phyloP scores from a whole-genome alignment of 2,329 filamentous ascomycete species.

The Amesomyces nigricolor region DNA sequence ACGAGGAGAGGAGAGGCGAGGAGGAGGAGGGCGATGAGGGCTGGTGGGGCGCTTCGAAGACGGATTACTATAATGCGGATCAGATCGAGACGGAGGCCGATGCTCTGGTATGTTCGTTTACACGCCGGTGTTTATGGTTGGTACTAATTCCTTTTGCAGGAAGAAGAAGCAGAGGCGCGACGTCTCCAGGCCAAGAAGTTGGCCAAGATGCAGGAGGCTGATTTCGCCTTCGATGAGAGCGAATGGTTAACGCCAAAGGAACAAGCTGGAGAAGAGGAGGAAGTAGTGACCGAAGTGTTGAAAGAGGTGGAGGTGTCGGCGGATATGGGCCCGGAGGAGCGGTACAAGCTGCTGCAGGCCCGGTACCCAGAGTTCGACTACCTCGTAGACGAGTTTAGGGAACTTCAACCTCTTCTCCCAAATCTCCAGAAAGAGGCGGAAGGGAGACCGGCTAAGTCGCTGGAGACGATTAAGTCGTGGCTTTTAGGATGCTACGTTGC shows the following conservation, averaged over 20 bases:
- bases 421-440: conserved; percentile 54
- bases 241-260: conserved; percentile 67
- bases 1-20: conserved; percentile 43
- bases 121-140: neutral
- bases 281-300: conserved; percentile 78
- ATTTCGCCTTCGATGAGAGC: conserved; percentile 87
- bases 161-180: conserved; percentile 87
- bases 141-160: conserved; percentile 32
- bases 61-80: conserved; percentile 92
- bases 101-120: conserved; percentile 47
- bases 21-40: conserved; percentile 55
- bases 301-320: conserved; percentile 76
- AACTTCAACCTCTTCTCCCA: conserved; percentile 62
- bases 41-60: conserved; percentile 82
- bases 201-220: conserved; percentile 79
- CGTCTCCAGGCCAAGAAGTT: conserved; percentile 87
- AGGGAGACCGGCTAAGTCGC: conserved; percentile 44
- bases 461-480: conserved; percentile 68
- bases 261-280: conserved; percentile 45
- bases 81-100: conserved; percentile 57
- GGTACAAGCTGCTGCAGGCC: conserved; percentile 66
- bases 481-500: conserved; percentile 82
- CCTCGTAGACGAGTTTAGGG: conserved; percentile 71
- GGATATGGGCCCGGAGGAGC: conserved; percentile 70
- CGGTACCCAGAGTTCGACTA: conserved; percentile 91